phyloP scores from a whole-genome alignment of 176 grass and related monocot species.

The Oryza glumipatula region DNA sequence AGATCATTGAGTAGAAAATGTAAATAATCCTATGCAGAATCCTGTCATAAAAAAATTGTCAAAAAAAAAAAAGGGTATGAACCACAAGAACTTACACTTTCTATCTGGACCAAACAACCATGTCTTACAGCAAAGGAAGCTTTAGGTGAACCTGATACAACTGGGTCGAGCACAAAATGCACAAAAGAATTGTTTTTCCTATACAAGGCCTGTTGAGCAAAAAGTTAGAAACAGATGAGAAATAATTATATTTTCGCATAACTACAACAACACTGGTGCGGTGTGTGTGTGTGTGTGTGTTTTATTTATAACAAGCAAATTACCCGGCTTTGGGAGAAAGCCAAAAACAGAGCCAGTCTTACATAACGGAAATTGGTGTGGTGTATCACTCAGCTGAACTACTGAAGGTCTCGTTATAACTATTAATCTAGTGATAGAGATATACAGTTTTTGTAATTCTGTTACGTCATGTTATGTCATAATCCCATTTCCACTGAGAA shows the following conservation, averaged over 20 bases:
- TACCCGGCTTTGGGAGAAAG: no score
- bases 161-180: conserved; percentile 88
- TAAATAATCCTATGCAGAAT: conserved; percentile 30
- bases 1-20: conserved; percentile 42
- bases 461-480: background rate
- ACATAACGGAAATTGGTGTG: no score
- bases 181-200: conserved; percentile 77
- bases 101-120: conserved; percentile 85
- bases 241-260: background rate
- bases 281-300: background rate
- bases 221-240: conserved; percentile 37
- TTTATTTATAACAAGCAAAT: no score
- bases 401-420: conserved; percentile 10
- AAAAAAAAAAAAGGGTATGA: background rate
- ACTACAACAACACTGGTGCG: conserved; percentile 7
- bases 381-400: background rate
- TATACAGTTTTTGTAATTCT: conserved; percentile 21
- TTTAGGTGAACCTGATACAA: conserved; percentile 60
- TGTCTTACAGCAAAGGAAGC: conserved; percentile 81
- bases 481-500: conserved; percentile 18
- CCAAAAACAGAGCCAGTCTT: no score
- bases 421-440: conserved; percentile 1
- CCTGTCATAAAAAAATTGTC: conserved; percentile 13
- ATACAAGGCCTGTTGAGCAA: conserved; percentile 60
- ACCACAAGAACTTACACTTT: conserved; percentile 68